Evolutionary conservation across 2,329 filamentous ascomycete genomes (phyloP), one percentile per base, ranked within the genome.

Genomic region (Didymella segeticola): DNA sequence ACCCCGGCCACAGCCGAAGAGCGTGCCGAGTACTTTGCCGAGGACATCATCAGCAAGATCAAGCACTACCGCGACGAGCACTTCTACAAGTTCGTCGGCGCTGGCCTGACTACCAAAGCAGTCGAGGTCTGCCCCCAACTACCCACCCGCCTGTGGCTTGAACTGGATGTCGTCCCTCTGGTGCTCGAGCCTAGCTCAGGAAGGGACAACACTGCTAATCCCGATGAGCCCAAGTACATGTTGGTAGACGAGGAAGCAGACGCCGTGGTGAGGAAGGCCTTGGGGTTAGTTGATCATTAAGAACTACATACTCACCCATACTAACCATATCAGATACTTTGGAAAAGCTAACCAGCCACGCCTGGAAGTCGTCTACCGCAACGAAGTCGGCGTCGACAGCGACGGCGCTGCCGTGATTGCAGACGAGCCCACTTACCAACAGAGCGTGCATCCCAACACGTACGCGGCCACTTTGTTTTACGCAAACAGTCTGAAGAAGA

Each of bases 241-340:
- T 77, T 81, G n/a, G 81, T 92, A 4, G 90, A 93, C 64, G 90
- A 95, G 70, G 87, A 92, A 71, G 89, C 90, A 1, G 90, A 93
- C 69, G 89, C 88, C 0, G 89, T 93, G 83, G 88, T 87, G 1
- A 82, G 90, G 57, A 93, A 92, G 77, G 91, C 88, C 70, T 82
- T 92, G 57, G 83, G 87, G 87, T 89, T 75, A 74, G 83, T 76
- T 17, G 42, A 19, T 27, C 26, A 43, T 26, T 41, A 38, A 39
- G n/a, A 43, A 3, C 19, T 20, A 9, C 19, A 9, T 12, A 10
- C 4, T 17, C 12, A 22, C 22, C 15, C 19, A 34, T 12, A 34
- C 51, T 33, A 43, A 42, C 46, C 45, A 37, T 17, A 26, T 17
- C 19, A 58, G 57, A 30, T 56, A 87, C 61, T 93, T 92, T 63